Base-by-base conservation (phyloP, 495 filamentous ascomycete genomes). In the Aspergillus sclerotiicarbonarius region DNA sequence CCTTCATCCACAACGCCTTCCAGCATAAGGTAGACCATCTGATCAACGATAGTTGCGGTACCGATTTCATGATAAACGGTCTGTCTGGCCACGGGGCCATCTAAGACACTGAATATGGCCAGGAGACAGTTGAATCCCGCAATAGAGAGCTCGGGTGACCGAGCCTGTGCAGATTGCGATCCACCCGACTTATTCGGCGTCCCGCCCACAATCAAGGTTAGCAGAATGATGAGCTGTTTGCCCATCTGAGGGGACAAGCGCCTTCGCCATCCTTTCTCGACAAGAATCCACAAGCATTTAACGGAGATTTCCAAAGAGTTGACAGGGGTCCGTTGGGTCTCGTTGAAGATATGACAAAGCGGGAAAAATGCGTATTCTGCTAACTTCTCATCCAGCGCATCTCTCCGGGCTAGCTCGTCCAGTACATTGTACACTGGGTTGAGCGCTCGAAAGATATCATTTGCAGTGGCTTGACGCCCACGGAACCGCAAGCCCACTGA, bases 321-420 rank as follows among this genome's bases (percentile, higher is more conserved):
- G 30, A 88, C 81, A 6, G 95, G 83, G 32, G 92, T 79, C 30
- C 79, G 78, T 59, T 91, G 84, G 51, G 86, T 87, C 51, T 85
- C 80, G 54, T 89, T 86, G 61, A 99, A 87, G 49, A 98, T 84
- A 59, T 95, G 88, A 2, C 90, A 90, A 0, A 99, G 74, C 0
- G 94, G 94, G 62, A 96, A 94, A 79, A 98, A 98, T 62, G 88
- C 83, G 76, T 96, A 99, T 69, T 97, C 91, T 8, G 92, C 94
- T 25, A 97, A 75, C 69, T 90, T 91, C 52, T 84, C 79, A 67
- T 96, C 90, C 10, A 97, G 75, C 0, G 79, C 74, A 33, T 81
- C 75, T 48, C 76, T 73, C 46, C 58, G 66, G 37, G 77, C 74
- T 62, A 88, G 76, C 33, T 74, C 67, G 6, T 78, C 70, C 21